Base-by-base conservation (phyloP, 2,329 filamentous ascomycete genomes). In the Alternaria infectoria region DNA sequence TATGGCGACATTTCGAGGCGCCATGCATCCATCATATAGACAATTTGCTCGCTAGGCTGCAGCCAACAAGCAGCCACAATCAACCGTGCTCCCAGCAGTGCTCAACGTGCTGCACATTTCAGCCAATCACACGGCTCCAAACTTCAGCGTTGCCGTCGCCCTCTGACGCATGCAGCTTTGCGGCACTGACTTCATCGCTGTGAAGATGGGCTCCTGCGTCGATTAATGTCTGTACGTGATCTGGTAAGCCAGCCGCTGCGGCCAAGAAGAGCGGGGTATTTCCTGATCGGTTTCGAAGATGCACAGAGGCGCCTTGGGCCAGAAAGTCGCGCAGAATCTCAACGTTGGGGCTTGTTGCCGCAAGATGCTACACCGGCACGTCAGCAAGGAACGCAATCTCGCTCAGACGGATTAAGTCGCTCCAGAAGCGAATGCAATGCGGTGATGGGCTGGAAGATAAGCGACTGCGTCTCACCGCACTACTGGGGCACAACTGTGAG, bases 141-240 rank as follows among this genome's bases (percentile, higher is more conserved):
- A 76, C 65, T 26, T 61, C 69, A 59, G 68, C 66, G 60, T 74
- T 72, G 65, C 77, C 78, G 68, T 75, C 70, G 67, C 69, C 74
- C 69, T 76, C 72, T 25, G 74, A 68, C 57, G 75, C 71, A 66
- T 79, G 83, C 54, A 86, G 77, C 73, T 82, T 83, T 44, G 86
- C 86, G 45, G 85, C 82, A 26, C 80, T 79, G 67, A 84, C 77
- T 77, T 89, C 87, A 62, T 87, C 86, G 4, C 84, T 81, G 71
- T 89, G 86, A 68, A 89, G 77, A 81, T 89, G 87, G 23, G 86
- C 87, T 17, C 87, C 87, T 13, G 86, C 86, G 73, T 85, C 82
- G 49, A 83, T 82, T 51, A 89, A 79, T 49, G 87, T 79, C 65
- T 79, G 71, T 62, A 88, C 86, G 69, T 88, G 86, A 52, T 86